These are phyloP conservation scores for Thelephora aurantiotincta DNA, from an alignment of 768 basidiomycete genomes.

Conservation along the genomic window DNA sequence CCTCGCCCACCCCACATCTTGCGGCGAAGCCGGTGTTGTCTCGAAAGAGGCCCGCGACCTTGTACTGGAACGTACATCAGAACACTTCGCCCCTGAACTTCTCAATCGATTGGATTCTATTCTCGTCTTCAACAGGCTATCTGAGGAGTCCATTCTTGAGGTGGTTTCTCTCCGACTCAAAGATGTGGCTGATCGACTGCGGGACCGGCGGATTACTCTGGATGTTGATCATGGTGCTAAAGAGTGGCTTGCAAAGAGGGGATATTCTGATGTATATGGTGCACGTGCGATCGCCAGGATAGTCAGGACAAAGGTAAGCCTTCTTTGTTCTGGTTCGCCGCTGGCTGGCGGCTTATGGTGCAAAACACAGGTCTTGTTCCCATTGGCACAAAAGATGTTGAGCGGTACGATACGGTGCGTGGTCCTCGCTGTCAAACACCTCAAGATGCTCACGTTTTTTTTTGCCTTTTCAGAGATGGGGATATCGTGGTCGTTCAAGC, in stretches of 20 bases:
- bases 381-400: slow-evolving; percentile 67
- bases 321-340: not conserved
- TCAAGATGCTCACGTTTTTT: not conserved
- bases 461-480: slow-evolving; percentile 34
- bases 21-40: slow-evolving; percentile 47
- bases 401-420: slow-evolving; percentile 62
- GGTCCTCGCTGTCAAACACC: not conserved
- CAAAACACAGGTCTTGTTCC: slow-evolving; percentile 31
- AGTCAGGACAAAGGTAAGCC: slow-evolving; percentile 55
- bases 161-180: slow-evolving; percentile 65
- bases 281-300: slow-evolving; percentile 82
- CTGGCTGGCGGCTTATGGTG: not conserved
- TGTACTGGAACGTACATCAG: slow-evolving; percentile 62
- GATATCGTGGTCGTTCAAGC: slow-evolving; percentile 25
- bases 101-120: slow-evolving; percentile 82
- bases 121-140: slow-evolving; percentile 85
- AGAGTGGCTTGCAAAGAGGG: slow-evolving; percentile 58
- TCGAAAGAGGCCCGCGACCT: slow-evolving; percentile 44
- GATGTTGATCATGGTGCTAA: slow-evolving; percentile 51
- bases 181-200: slow-evolving; percentile 59
- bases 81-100: slow-evolving; percentile 83
- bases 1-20: slow-evolving; percentile 53
- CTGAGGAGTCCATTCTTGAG: slow-evolving; percentile 53
- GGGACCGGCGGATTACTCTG: slow-evolving; percentile 49
- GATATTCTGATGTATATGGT: slow-evolving; percentile 78